Evolutionary conservation across 805 yeast genomes (phyloP).

Genomic region (Sugiyamaella smithiae): DNA sequence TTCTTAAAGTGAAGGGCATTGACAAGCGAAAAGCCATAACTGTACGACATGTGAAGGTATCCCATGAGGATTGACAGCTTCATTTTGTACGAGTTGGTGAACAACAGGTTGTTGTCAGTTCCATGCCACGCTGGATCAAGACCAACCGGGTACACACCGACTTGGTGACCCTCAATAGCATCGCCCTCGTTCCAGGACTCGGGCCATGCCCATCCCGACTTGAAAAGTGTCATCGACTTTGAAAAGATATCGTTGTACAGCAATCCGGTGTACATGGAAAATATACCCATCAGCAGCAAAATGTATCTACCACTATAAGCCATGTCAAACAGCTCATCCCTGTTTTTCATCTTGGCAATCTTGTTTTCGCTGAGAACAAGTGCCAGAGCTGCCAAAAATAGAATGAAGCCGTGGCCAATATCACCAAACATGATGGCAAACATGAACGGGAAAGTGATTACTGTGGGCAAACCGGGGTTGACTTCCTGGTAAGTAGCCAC

Average conservation of each 20-base stretch:
- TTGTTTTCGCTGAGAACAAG: constrained; percentile 73
- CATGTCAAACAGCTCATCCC: constrained; percentile 96
- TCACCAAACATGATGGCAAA: constrained; percentile 99
- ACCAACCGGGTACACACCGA: constrained; percentile 78
- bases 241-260: constrained; percentile 93
- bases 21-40: constrained; percentile 78
- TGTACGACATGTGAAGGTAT: constrained; percentile 88
- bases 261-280: constrained; percentile 94
- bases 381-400: constrained; percentile 67
- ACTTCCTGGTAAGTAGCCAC: constrained; percentile 90
- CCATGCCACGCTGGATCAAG: constrained; percentile 97
- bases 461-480: constrained; percentile 92
- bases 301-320: constrained; percentile 92
- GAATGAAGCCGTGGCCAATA: constrained; percentile 88
- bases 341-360: constrained; percentile 56
- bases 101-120: constrained; percentile 83
- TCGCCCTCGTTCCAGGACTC: constrained; percentile 66
- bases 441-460: constrained; percentile 96
- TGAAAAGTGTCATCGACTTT: constrained; percentile 81
- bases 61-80: constrained; percentile 94
- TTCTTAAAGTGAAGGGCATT: constrained; percentile 71
- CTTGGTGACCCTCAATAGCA: constrained; percentile 59
- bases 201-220: constrained; percentile 95
- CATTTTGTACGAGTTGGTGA: constrained; percentile 96
- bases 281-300: constrained; percentile 84